Conservation (phyloP, 179 eudicot species). For the Vitellaria paradoxa region DNA sequence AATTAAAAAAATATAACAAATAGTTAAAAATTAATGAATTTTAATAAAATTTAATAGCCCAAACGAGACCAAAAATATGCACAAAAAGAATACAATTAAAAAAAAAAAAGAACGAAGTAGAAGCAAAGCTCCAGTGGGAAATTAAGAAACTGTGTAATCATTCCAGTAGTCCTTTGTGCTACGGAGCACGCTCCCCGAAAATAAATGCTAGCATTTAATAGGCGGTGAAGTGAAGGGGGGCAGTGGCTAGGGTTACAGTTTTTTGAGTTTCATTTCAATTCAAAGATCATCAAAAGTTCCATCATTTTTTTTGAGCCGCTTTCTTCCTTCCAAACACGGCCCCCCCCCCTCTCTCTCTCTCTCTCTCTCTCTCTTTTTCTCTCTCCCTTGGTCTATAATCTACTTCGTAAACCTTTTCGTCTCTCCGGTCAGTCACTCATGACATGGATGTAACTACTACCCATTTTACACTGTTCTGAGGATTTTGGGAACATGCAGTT, state of each 20-base stretch:
- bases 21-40: no score
- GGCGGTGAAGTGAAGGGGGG: not conserved
- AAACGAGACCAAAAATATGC: no score
- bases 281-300: not conserved
- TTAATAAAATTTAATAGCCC: no score
- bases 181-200: conserved; percentile 2
- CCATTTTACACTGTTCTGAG: no score
- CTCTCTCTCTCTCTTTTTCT: not conserved
- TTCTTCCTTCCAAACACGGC: conserved; percentile 11
- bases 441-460: no score
- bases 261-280: not conserved
- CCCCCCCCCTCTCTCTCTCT: not conserved
- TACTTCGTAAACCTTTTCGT: not conserved
- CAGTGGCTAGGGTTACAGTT: no score
- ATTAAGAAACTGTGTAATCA: conserved; percentile 14
- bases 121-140: no score
- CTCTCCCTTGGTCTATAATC: no score
- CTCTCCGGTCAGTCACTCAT: not conserved
- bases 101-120: no score
- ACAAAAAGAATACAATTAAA: no score
- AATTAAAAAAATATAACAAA: no score
- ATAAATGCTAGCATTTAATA: not conserved
- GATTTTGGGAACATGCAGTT: no score
- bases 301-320: conserved; percentile 10
- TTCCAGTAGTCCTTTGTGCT: not conserved